These are phyloP conservation scores for Phytophthora cryptogea DNA, from an alignment of 352 stramenopile species.

Conservation along the genomic window DNA sequence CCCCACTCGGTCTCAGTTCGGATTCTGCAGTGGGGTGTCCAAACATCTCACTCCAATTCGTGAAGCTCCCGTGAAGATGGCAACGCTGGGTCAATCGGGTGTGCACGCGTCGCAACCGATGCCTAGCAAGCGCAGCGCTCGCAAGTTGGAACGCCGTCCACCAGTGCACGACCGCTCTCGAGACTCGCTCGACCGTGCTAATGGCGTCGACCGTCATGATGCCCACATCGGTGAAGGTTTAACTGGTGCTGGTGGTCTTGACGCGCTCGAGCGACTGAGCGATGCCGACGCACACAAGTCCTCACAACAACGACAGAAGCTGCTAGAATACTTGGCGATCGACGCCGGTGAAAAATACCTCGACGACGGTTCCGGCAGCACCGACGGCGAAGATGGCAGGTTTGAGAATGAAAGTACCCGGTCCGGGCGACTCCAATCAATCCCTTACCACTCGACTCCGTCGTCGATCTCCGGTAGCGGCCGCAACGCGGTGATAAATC, in stretches of 20 bases:
- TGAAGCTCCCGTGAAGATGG: slow-evolving; percentile 6
- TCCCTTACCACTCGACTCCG: slow-evolving; percentile 24
- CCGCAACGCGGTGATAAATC: slow-evolving; percentile 50
- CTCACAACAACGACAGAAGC: slow-evolving; percentile 46
- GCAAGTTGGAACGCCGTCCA: slow-evolving; percentile 10
- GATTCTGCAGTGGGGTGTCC: slow-evolving; percentile 19
- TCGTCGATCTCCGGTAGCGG: slow-evolving; percentile 41
- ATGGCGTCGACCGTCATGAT: neutral
- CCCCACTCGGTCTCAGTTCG: slow-evolving; percentile 16
- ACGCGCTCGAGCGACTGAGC: slow-evolving; percentile 46
- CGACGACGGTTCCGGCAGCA: slow-evolving; percentile 29
- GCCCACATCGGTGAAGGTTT: slow-evolving; percentile 58
- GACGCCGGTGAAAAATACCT: slow-evolving; percentile 59
- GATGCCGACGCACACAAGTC: slow-evolving; percentile 32
- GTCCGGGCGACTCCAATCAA: slow-evolving; percentile 37
- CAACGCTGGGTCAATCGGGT: slow-evolving; percentile 5
- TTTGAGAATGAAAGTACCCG: slow-evolving; percentile 7
- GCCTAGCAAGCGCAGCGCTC: slow-evolving; percentile 1
- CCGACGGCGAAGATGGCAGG: slow-evolving; percentile 17
- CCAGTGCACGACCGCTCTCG: slow-evolving; percentile 8
- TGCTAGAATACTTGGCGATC: slow-evolving; percentile 64
- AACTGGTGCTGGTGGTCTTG: slow-evolving; percentile 33
- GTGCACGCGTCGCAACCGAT: neutral
- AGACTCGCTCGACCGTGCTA: neutral
- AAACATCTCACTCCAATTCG: slow-evolving; percentile 4